Evolutionary conservation across 2,329 filamentous ascomycete species (phyloP), one percentile per base, ranked within the genome.

Genomic region (Aspergillus ochraceoroseus): DNA sequence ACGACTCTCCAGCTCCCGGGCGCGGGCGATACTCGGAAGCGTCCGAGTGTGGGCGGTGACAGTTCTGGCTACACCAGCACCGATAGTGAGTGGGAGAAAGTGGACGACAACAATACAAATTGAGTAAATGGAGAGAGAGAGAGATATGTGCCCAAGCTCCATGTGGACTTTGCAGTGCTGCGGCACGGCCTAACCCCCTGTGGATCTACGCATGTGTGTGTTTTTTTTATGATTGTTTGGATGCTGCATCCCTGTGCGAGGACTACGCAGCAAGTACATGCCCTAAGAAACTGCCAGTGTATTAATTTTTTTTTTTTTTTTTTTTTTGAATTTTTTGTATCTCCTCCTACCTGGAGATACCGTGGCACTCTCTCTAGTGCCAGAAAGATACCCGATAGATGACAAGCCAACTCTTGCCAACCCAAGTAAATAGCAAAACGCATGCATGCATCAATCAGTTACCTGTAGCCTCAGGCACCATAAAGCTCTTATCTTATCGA

Each of bases 11-110:
- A 75, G 64, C 71, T 70, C 35, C 70, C 73, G 31, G 56, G 56
- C 35, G 44, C 47, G 19, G 53, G 51, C 20, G 66, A 65, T 31
- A 20, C 71, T 47, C 68, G 66, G 59, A 71, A 71, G 58, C 64
- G 69, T 43, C 63, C 57, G 54, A 70, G 61, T 47, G 54, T 66
- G 41, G 63, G 68, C 7, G 72, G 72, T 41, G 72, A 73, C 38
- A 72, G 60, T 38, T 71, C 68, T n/a, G 74, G 73, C 7, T 75
- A 78, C 49, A 57, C 73, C 47, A 90, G 87, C 66, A 95, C 89
- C 3, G 90, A 96, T 68, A 90, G 90, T 58, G 90, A 96, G 68
- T 96, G 90, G 90, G 90, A 95, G 71, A 94, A 92, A 72, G 84
- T 96, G 3, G 87, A 86, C 14, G 55, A 57, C 17, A 53, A 25